phyloP scores from a whole-genome alignment of 306 rosid species.

The Prunus dulcis region DNA sequence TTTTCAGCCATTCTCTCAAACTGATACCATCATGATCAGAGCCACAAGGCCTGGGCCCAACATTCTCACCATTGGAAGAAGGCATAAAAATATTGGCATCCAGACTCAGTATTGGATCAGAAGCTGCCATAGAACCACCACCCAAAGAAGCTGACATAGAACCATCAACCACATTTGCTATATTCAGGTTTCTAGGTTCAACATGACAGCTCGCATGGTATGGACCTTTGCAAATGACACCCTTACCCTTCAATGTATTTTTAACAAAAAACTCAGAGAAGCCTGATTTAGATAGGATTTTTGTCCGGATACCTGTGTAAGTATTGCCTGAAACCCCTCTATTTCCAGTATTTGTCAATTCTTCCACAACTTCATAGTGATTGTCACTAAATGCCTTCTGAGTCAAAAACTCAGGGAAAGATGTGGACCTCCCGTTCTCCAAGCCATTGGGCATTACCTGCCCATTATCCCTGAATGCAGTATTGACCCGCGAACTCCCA shows the following conservation, averaged over 20 bases:
- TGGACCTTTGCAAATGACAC: constrained; percentile 56
- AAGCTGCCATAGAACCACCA: constrained; percentile 32
- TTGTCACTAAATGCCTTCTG: constrained; percentile 46
- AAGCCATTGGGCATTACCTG: constrained; percentile 41
- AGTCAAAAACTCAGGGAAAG: constrained; percentile 44
- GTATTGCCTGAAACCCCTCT: constrained; percentile 40
- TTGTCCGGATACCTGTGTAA: constrained; percentile 64
- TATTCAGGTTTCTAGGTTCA: constrained; percentile 43
- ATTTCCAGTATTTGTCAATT: constrained; percentile 40
- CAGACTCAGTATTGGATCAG: constrained; percentile 25
- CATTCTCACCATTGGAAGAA: constrained; percentile 26
- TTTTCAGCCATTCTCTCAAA: constrained; percentile 82
- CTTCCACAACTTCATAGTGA: constrained; percentile 47
- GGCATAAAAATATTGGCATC: constrained; percentile 39
- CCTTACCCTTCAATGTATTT: constrained; percentile 78
- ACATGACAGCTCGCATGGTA: constrained; percentile 28
- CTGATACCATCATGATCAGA: constrained; percentile 54
- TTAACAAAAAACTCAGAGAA: constrained; percentile 80
- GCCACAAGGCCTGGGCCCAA: constrained; percentile 28
- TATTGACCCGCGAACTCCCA: constrained; percentile 44
- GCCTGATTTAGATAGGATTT: constrained; percentile 80
- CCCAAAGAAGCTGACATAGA: constrained; percentile 31
- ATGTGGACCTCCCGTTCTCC: constrained; percentile 48
- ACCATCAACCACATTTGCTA: constrained; percentile 33
- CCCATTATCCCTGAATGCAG: constrained; percentile 39